Evolutionary conservation across 805 yeast species (phyloP).

Genomic region (Hermanozyma aechmeae): DNA sequence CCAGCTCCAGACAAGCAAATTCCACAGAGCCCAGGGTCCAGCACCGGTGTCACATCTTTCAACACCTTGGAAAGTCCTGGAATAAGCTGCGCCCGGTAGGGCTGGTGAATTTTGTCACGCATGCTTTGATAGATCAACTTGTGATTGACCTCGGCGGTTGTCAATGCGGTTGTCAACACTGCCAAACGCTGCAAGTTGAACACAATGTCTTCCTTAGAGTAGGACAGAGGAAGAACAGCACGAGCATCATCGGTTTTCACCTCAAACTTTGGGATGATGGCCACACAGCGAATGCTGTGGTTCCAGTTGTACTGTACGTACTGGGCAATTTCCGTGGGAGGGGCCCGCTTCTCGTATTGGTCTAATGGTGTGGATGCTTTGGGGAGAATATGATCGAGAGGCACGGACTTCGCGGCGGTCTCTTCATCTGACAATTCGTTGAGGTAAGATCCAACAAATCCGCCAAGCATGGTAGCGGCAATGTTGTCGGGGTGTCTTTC

Average conservation of each 20-base stretch:
- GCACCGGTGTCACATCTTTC: constrained; percentile 67
- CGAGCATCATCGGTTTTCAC: constrained; percentile 88
- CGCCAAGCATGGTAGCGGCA: constrained; percentile 98
- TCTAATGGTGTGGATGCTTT: constrained; percentile 60
- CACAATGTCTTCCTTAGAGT: constrained; percentile 72
- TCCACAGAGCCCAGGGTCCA: constrained; percentile 82
- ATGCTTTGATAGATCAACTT: constrained; percentile 83
- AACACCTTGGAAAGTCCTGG: constrained; percentile 87
- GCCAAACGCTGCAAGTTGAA: constrained; percentile 93
- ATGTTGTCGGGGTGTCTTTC: constrained; percentile 98
- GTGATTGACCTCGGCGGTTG: constrained; percentile 75
- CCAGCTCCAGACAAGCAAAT: constrained; percentile 97
- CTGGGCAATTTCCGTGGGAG: constrained; percentile 82
- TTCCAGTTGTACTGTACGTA: constrained; percentile 83
- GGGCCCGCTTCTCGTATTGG: constrained; percentile 25
- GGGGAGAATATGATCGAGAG: constrained; percentile 77
- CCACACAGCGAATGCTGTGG: constrained; percentile 72
- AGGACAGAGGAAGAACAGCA: constrained; percentile 77
- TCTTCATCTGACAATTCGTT: constrained; percentile 72
- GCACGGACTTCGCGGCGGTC: constrained; percentile 67
- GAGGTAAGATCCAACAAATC: constrained; percentile 92
- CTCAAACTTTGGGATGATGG: constrained; percentile 90
- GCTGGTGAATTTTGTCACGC: constrained; percentile 96
- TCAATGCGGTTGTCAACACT: constrained; percentile 83
- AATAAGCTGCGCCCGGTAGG: constrained; percentile 84